A percentile compares a stretch with the other conserved stretches of the same genome.
These are phyloP conservation scores for Lophiostoma macrostomum DNA, from an alignment of 495 filamentous ascomycete species.

Conservation along the genomic window DNA sequence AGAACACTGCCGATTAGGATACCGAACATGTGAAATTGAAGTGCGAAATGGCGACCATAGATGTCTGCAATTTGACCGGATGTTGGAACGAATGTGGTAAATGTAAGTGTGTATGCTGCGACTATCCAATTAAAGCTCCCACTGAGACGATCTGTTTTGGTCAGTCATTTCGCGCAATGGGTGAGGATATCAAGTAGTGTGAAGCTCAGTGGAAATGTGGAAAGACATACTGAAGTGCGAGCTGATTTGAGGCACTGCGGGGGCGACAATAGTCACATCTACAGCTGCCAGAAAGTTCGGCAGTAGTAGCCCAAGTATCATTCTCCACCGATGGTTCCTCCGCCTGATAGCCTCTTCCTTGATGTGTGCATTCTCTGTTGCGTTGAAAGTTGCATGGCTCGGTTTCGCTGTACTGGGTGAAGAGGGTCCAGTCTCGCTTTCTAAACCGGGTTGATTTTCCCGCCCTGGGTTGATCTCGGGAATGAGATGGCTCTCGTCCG, in stretches of 20 bases:
- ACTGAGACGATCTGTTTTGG: constrained; percentile 47
- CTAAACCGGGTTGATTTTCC: neutral
- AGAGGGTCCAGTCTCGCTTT: too few relatives aligned
- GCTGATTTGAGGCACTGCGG: constrained; percentile 58
- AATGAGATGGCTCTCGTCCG: constrained; percentile 10
- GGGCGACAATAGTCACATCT: constrained; percentile 59
- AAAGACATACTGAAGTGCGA: constrained; percentile 55
- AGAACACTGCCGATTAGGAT: constrained; percentile 53
- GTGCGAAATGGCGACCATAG: constrained; percentile 52
- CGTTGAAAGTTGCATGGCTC: neutral
- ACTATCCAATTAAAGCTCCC: constrained; percentile 62
- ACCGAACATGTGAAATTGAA: constrained; percentile 48
- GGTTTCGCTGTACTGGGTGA: too few relatives aligned
- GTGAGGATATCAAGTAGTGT: too few relatives aligned
- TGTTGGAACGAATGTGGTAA: constrained; percentile 59
- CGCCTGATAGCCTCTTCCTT: constrained; percentile 4
- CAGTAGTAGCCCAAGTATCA: constrained; percentile 51
- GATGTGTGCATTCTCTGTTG: neutral
- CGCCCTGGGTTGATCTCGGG: constrained; percentile 4
- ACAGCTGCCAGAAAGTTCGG: constrained; percentile 46
- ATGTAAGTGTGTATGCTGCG: constrained; percentile 59
- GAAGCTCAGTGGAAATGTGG: neutral
- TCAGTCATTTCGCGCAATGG: too few relatives aligned
- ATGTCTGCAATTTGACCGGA: constrained; percentile 60
- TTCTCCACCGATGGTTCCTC: constrained; percentile 50